Evolutionary conservation across 2,329 filamentous ascomycete genomes (phyloP).

Genomic region (Sporothrix brasiliensis): DNA sequence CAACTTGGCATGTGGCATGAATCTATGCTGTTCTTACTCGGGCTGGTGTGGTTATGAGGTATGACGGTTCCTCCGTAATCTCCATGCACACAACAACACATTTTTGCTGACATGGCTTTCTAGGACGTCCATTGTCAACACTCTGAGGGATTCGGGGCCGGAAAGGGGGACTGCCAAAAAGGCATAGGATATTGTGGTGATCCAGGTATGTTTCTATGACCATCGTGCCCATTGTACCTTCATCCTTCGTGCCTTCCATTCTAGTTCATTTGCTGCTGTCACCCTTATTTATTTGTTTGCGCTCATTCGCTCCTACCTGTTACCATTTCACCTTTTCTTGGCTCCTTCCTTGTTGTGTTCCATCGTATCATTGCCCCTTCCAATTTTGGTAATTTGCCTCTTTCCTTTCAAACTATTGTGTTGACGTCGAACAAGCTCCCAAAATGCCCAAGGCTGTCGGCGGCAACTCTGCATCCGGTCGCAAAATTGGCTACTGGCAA

Average conservation of each 20-base stretch:
- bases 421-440: neutral
- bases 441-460: neutral
- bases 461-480: neutral
- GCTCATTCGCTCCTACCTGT: too few relatives aligned
- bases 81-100: too few relatives aligned
- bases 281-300: too few relatives aligned
- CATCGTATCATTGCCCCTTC: too few relatives aligned
- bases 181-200: neutral
- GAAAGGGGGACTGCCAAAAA: neutral
- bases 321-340: too few relatives aligned
- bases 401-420: too few relatives aligned
- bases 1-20: neutral
- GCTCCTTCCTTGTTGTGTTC: too few relatives aligned
- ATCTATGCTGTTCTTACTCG: neutral
- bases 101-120: too few relatives aligned
- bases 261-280: neutral
- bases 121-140: neutral
- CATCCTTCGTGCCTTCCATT: neutral
- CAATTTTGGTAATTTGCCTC: too few relatives aligned
- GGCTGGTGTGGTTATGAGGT: slow-evolving; percentile 1
- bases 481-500: slow-evolving; percentile 10
- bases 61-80: too few relatives aligned
- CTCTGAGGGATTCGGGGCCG: neutral
- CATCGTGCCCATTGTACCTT: too few relatives aligned
- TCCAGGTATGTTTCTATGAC: neutral